Base-by-base conservation (phyloP, 257 asterid species). In the Ocimum tenuiflorum region DNA sequence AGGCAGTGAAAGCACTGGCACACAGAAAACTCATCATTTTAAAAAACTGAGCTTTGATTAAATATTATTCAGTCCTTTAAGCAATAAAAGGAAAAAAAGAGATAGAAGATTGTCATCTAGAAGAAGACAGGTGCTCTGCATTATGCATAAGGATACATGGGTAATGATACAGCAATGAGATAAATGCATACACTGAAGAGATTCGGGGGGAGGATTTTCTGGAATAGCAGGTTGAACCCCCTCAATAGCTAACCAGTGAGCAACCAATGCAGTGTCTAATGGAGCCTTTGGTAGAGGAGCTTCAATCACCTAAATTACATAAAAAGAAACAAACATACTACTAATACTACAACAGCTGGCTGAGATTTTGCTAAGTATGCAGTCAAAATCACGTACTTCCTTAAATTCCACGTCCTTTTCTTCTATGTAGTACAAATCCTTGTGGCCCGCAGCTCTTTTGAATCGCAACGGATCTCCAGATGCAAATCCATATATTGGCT, bases 211-310 rank as follows among this genome's bases (percentile, higher is more conserved):
- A 56, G 95, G 95, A 55, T 90, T 94, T 81, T 94, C 96, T 3
- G 99, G 99, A 78, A 94, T 88, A 31, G 97, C 88, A 38, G 99
- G 99, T 73, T 94, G 97, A 36, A 88, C 91, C 60, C 97, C 99
- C 77, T 94, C 99, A 54, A 94, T 81, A 36, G 97, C 95, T 70
- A 90, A 76, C 97, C 99, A 94, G 69, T 94, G 99, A 60, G 90
- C 76, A 64, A 82, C 80, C 60, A 94, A 83, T 9, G 97, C 82
- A 17, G 92, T 76, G 69, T 94, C 99, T 56, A 94, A 75, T 19
- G 95, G 99, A 67, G 96, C 96, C 78, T 80, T 90, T 0, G 96
- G 96, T 67, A 88, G 76, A 84, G 99, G 96, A 57, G 97, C 88
- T 85, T 94, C 99, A 64, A 94, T 88, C 69, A 90, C 95, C 99